These are phyloP conservation scores for Neurospora pannonica DNA, from an alignment of 495 filamentous ascomycete genomes.

Conservation along the genomic window DNA sequence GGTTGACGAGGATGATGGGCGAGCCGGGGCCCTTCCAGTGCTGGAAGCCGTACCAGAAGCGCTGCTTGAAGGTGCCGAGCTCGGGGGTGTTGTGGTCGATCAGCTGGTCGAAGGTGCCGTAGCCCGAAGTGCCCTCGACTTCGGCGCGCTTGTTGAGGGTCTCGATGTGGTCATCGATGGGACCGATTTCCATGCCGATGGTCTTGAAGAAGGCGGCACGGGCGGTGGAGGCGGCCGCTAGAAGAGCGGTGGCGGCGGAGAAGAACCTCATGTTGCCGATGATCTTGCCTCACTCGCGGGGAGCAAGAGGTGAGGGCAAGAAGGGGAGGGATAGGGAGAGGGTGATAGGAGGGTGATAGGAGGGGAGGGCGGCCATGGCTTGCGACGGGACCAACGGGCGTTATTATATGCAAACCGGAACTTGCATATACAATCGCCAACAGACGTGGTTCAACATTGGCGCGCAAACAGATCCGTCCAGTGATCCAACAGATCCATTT, in stretches of 20 bases:
- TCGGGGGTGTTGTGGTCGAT: slow-evolving; percentile 23
- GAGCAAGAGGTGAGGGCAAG: background rate
- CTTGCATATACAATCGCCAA: background rate
- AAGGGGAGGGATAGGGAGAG: background rate
- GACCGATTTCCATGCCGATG: slow-evolving; percentile 17
- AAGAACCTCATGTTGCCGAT: background rate
- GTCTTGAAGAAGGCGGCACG: slow-evolving; percentile 5
- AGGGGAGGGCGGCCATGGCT: background rate
- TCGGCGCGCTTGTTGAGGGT: slow-evolving; percentile 16
- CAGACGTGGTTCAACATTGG: background rate
- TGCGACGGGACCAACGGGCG: background rate
- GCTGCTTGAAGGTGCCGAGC: slow-evolving; percentile 26
- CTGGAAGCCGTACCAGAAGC: slow-evolving; percentile 24
- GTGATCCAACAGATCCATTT: background rate
- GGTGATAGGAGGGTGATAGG: background rate
- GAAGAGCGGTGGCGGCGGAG: slow-evolving; percentile 5
- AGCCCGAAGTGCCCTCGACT: slow-evolving; percentile 14
- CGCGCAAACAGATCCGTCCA: background rate
- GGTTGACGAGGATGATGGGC: slow-evolving; percentile 37
- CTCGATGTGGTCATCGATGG: slow-evolving; percentile 9
- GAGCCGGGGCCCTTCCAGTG: slow-evolving; percentile 23
- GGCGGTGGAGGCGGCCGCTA: slow-evolving; percentile 1
- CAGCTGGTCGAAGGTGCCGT: slow-evolving; percentile 24
- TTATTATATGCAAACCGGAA: background rate
- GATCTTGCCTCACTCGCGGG: background rate